Base-by-base conservation (phyloP, 1,139 yeast genomes). In the Groenewaldozyma sp. region DNA sequence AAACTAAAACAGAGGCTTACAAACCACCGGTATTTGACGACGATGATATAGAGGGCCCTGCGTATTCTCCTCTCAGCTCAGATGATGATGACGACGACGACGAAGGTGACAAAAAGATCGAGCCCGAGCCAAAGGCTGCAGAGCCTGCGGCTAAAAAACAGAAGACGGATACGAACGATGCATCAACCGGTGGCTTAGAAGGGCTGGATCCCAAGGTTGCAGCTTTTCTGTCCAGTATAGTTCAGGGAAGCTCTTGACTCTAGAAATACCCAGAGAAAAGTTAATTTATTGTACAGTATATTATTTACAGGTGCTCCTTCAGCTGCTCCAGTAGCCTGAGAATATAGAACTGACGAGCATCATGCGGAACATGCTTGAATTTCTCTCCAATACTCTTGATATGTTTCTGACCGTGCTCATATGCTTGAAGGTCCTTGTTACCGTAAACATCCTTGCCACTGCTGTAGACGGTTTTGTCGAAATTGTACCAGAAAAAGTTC, bases 11-110 rank as follows among this genome's bases (percentile, higher is more conserved):
- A 14, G 24, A 36, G 24, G 36, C 39, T 35, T 41, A 44, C 39
- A 31, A 39, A 31, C 43, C 49, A 17, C 40, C 42, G 31, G 48
- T 44, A 34, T 42, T 43, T 21, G 46, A 50, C 24, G 49, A 64
- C 16, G 64, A 60, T 22, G 68, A 58, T 14, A 59, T 58, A 33
- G 56, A 52, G 17, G 57, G 64, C n/a, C 70, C 71, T 4, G 58
- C 62, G 3, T 66, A 67, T 45, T 63, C 56, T 18, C 58, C 63
- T 16, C 48, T 54, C 19, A 53, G 56, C 24, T 56, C 57, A 11
- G 63, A 60, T 6, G 62, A 61, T 4, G 60, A 55, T 20, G 63
- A 52, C 16, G 40, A 48, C 26, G 58, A 50, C 43, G 51, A 22
- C 9, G 49, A 60, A 2, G 51, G 54, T 2, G 41, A 59, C 6